Evolutionary conservation across 2,329 filamentous ascomycete species (phyloP).

Genomic region (Botrytis byssoidea): DNA sequence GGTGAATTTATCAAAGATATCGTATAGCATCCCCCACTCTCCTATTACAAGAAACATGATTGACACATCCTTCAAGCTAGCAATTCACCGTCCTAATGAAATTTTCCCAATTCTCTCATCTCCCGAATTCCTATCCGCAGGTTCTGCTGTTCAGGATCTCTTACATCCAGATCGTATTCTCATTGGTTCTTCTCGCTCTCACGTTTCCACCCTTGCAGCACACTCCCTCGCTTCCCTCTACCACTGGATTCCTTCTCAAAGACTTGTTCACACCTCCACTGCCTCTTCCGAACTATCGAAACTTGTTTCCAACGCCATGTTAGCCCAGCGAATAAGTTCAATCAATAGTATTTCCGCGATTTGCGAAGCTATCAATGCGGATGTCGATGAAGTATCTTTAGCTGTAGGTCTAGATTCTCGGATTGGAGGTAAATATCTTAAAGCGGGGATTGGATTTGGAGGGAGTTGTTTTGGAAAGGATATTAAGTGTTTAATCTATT

Average conservation of each 20-base stretch:
- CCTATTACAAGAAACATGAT: slow-evolving; percentile 28
- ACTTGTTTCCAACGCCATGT: slow-evolving; percentile 75
- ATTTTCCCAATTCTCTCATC: slow-evolving; percentile 77
- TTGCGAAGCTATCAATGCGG: slow-evolving; percentile 72
- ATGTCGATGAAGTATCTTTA: slow-evolving; percentile 69
- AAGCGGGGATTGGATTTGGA: slow-evolving; percentile 74
- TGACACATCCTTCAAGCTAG: slow-evolving; percentile 45
- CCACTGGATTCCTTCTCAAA: slow-evolving; percentile 65
- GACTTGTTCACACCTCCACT: slow-evolving; percentile 70
- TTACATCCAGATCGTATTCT: slow-evolving; percentile 70
- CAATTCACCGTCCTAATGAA: slow-evolving; percentile 58
- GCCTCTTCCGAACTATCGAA: slow-evolving; percentile 80
- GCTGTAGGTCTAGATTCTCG: slow-evolving; percentile 68
- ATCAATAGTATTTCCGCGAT: slow-evolving; percentile 81
- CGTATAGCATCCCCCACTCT: slow-evolving; percentile 42
- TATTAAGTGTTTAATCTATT: slow-evolving; percentile 69
- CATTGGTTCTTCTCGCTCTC: slow-evolving; percentile 60
- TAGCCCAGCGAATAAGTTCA: slow-evolving; percentile 76
- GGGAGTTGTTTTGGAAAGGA: slow-evolving; percentile 84
- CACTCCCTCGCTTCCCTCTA: slow-evolving; percentile 65
- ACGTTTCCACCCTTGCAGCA: slow-evolving; percentile 48
- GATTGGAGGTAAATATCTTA: slow-evolving; percentile 71
- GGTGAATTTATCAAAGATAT: slow-evolving; percentile 68
- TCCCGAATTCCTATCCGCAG: slow-evolving; percentile 77
- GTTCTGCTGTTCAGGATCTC: slow-evolving; percentile 71